Percentiles rank a stretch among this genome's conserved stretches.
phyloP scores from a whole-genome alignment of 1,284 basidiomycete genomes.

The Volvariella surrecta region DNA sequence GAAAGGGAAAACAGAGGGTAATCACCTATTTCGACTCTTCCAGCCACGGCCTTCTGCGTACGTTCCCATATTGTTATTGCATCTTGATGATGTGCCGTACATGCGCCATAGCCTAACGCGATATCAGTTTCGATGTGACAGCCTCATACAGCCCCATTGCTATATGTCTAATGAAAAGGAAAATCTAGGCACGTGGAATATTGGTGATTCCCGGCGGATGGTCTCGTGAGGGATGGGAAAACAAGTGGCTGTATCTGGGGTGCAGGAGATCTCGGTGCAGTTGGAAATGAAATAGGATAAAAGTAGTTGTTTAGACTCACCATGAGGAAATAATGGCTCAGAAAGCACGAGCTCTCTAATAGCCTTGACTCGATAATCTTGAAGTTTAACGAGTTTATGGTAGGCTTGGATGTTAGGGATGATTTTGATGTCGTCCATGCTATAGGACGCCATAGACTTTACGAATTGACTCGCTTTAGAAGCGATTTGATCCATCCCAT shows the following conservation, averaged over 20 bases:
- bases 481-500: slow-evolving; percentile 35
- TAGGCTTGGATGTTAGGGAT: slow-evolving; percentile 51
- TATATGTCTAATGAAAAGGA: background rate
- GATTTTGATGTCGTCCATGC: slow-evolving; percentile 36
- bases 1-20: slow-evolving; percentile 10
- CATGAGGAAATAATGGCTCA: slow-evolving; percentile 61
- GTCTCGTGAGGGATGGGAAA: no score
- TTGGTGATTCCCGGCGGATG: no score
- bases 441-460: slow-evolving; percentile 45
- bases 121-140: background rate
- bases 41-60: slow-evolving; percentile 31
- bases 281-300: no score
- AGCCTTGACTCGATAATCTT: slow-evolving; percentile 40
- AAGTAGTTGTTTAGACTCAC: slow-evolving; percentile 20
- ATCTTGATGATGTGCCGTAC: slow-evolving; percentile 35
- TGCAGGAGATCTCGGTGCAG: no score
- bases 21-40: slow-evolving; percentile 43
- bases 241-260: no score
- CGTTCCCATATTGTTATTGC: slow-evolving; percentile 40
- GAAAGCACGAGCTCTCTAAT: slow-evolving; percentile 39
- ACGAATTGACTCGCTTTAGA: slow-evolving; percentile 48
- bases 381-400: slow-evolving; percentile 49
- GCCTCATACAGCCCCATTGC: background rate
- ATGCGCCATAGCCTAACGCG: slow-evolving; percentile 51
- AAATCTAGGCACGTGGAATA: no score